Evolutionary conservation across 305 asterid species (phyloP).

Genomic region (Fraxinus sp.): DNA sequence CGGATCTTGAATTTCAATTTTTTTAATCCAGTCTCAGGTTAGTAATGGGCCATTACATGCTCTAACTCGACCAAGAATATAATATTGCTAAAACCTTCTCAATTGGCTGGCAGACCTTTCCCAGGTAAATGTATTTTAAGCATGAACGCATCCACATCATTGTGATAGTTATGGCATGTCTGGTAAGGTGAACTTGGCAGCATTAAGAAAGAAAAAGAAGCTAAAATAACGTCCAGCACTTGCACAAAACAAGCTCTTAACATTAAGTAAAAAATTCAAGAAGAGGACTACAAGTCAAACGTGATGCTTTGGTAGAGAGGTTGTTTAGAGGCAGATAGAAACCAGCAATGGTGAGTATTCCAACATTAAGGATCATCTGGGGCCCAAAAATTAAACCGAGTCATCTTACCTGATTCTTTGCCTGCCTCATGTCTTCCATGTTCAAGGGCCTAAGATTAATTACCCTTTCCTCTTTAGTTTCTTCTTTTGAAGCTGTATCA

Average conservation of each 20-base stretch:
- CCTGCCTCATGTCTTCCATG: slow-evolving; percentile 91
- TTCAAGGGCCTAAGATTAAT: slow-evolving; percentile 69
- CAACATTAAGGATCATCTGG: background rate
- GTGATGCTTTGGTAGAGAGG: background rate
- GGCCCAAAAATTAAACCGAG: background rate
- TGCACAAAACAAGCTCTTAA: background rate
- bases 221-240: background rate
- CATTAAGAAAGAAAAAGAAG: background rate
- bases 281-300: background rate
- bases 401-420: slow-evolving; percentile 71
- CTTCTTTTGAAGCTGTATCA: slow-evolving; percentile 44
- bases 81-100: background rate
- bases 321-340: background rate
- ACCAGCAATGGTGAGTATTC: background rate
- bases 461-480: slow-evolving; percentile 47
- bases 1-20: background rate
- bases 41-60: background rate
- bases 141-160: background rate
- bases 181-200: background rate
- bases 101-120: background rate
- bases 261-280: background rate
- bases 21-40: too few species aligned
- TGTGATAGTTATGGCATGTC: background rate
- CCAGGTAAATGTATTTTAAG: background rate
- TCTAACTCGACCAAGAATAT: background rate